Conservation (phyloP, 2,329 filamentous ascomycete species). For the Talaromyces piceae region DNA sequence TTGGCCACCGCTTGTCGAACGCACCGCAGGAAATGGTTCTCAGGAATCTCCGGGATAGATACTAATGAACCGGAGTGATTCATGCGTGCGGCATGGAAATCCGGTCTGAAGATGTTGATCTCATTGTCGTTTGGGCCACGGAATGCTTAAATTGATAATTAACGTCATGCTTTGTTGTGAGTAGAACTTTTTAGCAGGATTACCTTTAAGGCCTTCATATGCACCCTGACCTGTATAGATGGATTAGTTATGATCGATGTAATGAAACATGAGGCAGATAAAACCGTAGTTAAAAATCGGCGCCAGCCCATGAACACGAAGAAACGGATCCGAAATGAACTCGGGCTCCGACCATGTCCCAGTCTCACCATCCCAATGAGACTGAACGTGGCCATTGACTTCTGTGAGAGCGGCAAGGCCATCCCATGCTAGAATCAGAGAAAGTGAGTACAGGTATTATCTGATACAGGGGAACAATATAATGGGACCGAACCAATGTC, state of each 20-base stretch:
- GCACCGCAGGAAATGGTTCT: conserved; percentile 65
- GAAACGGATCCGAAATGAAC: not conserved
- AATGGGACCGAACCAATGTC: not conserved
- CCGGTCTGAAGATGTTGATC: conserved; percentile 82
- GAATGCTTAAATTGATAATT: not conserved
- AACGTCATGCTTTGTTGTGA: not conserved
- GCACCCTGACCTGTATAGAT: not conserved
- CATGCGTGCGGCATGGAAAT: conserved; percentile 75
- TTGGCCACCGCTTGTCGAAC: conserved; percentile 73
- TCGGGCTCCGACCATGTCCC: not conserved
- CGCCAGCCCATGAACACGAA: not conserved
- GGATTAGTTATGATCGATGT: not conserved
- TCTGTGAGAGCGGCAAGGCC: not conserved
- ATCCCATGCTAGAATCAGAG: not conserved
- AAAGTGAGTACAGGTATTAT: not conserved
- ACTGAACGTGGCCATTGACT: conserved; percentile 1
- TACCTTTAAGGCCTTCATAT: conserved; percentile 2
- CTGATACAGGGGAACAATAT: not conserved
- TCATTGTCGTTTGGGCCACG: conserved; percentile 1
- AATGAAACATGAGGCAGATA: not conserved
- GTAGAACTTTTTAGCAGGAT: not conserved
- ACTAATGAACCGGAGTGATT: conserved; percentile 76
- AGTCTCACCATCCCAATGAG: not conserved
- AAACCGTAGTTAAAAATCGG: conserved; percentile 2
- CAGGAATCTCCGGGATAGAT: conserved; percentile 73